These are phyloP conservation scores for Suhomyces bolitotheri DNA, from an alignment of 1,139 yeast genomes.

Conservation along the genomic window DNA sequence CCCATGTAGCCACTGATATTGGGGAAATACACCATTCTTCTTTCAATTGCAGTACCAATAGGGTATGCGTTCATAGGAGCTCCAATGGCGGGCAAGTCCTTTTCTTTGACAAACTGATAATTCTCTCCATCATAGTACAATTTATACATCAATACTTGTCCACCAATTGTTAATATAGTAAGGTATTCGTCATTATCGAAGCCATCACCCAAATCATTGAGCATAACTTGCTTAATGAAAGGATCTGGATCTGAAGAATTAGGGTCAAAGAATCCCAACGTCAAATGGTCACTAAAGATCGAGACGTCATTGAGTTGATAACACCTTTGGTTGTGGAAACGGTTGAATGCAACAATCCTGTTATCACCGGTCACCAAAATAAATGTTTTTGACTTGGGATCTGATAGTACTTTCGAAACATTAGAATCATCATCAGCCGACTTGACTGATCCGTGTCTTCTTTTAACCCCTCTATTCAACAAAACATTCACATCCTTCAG, in stretches of 20 bases:
- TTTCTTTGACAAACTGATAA: constrained; percentile 49
- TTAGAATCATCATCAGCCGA: constrained; percentile 15
- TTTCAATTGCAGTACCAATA: constrained; percentile 66
- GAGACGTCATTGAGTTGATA: constrained; percentile 63
- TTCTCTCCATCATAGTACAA: constrained; percentile 54
- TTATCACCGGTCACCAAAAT: constrained; percentile 77
- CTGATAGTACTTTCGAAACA: constrained; percentile 9
- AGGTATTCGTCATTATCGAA: constrained; percentile 56
- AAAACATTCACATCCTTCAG: constrained; percentile 40
- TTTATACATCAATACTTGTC: constrained; percentile 71
- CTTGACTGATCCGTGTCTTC: constrained; percentile 24
- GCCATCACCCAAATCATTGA: constrained; percentile 66
- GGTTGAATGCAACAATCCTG: constrained; percentile 62
- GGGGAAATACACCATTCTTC: constrained; percentile 62
- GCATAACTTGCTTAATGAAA: constrained; percentile 67
- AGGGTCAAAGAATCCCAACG: constrained; percentile 57
- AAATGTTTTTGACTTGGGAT: constrained; percentile 52
- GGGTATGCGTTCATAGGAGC: constrained; percentile 78
- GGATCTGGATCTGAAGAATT: constrained; percentile 71
- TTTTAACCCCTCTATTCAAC: constrained; percentile 31
- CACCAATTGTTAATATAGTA: constrained; percentile 73
- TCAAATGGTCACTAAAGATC: constrained; percentile 54
- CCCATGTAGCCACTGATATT: constrained; percentile 59
- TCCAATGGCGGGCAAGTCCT: constrained; percentile 56
- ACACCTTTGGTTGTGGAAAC: constrained; percentile 65